Conservation (phyloP, 2,329 filamentous ascomycete genomes). For the Hymenoscyphus scutula region DNA sequence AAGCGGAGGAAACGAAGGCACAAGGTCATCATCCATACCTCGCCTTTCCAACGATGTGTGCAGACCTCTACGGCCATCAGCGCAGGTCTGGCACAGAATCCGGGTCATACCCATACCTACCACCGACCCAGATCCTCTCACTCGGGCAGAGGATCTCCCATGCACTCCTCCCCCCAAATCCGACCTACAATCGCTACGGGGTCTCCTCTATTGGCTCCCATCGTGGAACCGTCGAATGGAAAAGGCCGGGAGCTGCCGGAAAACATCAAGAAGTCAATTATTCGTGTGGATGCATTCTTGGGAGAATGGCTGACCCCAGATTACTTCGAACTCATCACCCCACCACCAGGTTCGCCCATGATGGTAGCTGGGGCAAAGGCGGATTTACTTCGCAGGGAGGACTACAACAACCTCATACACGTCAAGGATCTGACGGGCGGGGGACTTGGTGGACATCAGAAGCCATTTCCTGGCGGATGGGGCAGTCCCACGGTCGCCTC, state of each 20-base stretch:
- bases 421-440: constrained; percentile 23
- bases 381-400: constrained; percentile 74
- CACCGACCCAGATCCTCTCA: constrained; percentile 31
- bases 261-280: constrained; percentile 53
- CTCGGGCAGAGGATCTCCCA: constrained; percentile 19
- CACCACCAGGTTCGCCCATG: constrained; percentile 78
- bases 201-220: constrained; percentile 32
- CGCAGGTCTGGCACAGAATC: constrained; percentile 73
- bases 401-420: constrained; percentile 49
- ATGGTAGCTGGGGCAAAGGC: constrained; percentile 90
- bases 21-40: constrained; percentile 83
- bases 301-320: constrained; percentile 94
- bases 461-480: constrained; percentile 41
- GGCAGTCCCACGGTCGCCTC: constrained; percentile 32
- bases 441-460: constrained; percentile 25
- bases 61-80: constrained; percentile 89
- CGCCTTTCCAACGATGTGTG: constrained; percentile 89
- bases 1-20: constrained; percentile 56
- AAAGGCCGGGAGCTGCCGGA: constrained; percentile 23
- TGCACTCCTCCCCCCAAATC: constrained; percentile 34
- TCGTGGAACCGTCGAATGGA: constrained; percentile 27
- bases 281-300: constrained; percentile 88
- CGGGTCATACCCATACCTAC: constrained; percentile 34
- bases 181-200: constrained; percentile 28
- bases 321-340: constrained; percentile 90